phyloP scores from a whole-genome alignment of 106 monocot species.

The Chionographis japonica region DNA sequence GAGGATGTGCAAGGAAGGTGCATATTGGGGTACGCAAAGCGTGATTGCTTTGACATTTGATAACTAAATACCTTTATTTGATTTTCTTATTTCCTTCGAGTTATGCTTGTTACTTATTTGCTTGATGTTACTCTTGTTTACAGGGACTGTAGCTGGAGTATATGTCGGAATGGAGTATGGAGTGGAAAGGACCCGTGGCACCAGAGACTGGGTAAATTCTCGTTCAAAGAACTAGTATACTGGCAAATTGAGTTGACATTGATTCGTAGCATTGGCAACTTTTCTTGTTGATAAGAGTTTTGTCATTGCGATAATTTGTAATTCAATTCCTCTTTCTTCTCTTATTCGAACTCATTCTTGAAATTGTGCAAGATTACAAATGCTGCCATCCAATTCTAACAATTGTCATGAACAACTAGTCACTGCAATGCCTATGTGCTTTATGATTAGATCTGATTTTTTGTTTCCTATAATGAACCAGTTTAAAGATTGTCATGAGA shows the following conservation, averaged over 20 bases:
- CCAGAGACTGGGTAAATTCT: constrained; percentile 66
- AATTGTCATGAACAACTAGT: too few relatives aligned
- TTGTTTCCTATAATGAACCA: too few relatives aligned
- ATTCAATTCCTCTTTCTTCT: too few relatives aligned
- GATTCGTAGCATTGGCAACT: too few relatives aligned
- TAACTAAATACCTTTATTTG: background rate
- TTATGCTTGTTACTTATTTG: background rate
- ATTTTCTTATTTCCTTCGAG: background rate
- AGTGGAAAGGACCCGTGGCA: constrained; percentile 68
- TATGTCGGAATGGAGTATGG: constrained; percentile 81
- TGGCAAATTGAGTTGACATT: too few relatives aligned
- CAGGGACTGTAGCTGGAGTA: constrained; percentile 66
- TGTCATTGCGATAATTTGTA: too few relatives aligned
- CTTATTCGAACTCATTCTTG: too few relatives aligned
- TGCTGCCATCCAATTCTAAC: too few relatives aligned
- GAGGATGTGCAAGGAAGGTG: constrained; percentile 82
- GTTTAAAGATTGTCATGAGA: background rate
- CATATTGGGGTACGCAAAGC: constrained; percentile 58
- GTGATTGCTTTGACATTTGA: background rate
- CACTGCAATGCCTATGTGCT: too few relatives aligned
- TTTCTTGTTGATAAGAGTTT: too few relatives aligned
- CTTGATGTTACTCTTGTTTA: background rate
- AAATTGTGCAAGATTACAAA: too few relatives aligned
- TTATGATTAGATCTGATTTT: too few relatives aligned
- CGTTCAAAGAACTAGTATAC: background rate